Base-by-base conservation (phyloP, 2,329 filamentous ascomycete genomes). In the Aspergillus udagawae region DNA sequence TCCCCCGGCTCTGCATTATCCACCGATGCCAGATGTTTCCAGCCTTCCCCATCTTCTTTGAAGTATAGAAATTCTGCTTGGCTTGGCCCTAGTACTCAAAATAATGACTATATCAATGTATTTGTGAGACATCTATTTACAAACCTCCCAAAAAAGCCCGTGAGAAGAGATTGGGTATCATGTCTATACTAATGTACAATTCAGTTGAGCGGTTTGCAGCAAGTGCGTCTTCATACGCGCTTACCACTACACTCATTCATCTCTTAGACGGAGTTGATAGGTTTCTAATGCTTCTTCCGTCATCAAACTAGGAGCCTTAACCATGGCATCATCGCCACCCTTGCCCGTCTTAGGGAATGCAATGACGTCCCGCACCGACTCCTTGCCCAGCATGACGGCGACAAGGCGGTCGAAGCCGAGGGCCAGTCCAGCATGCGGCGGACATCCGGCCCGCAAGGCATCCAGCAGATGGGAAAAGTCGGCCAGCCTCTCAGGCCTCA, bases 271-370 rank as follows among this genome's bases (percentile, higher is more conserved):
- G 55, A 89, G 67, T 68, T 86, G 83, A 76, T 88, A 88, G 2
- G 81, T 84, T 60, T 76, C 71, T 66, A 86, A 72, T 58, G 83
- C 81, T 59, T 83, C 82, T 57, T 84, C 76, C 0, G 82, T 89
- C 62, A 96, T 80, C 61, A 72, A 73, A 52, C 86, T 86, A 0
- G 94, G 94, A 60, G 90, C 90, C 65, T 85, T 86, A 2, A 96
- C 91, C 73, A 96, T 83, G 56, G 86, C 75, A 75, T 99, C 94
- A 69, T 96, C 90, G 0, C 94, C 90, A 0, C 93, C 92, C 71
- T 87, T 92, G 60, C 91, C 92, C 60, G 86, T 92, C 80, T 99
- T 99, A 0, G 94, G 95, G 69, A 99, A 99, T 0, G 92, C 92
- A 73, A 99, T 97, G 1, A 99, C 93, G 76, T 99, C 93, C 58